Base-by-base conservation (phyloP, 345 rosid genomes). In the Geranium rotundifolium region DNA sequence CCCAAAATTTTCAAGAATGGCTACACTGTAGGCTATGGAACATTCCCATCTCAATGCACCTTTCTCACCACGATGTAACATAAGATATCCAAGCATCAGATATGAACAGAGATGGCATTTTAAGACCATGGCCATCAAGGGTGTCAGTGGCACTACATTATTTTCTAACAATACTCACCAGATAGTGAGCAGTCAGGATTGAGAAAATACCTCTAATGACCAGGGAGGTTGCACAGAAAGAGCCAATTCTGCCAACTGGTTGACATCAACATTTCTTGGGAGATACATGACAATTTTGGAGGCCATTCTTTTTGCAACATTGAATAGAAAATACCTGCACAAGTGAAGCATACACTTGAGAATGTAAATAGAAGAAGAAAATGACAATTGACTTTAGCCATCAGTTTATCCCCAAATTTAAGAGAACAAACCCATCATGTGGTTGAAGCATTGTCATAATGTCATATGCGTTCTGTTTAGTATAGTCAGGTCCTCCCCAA, bases 401-500 rank as follows among this genome's bases (percentile, higher is more conserved):
- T 41, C 7, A 4, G 50, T 56, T 34, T 57, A 31, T 18, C 59
- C 8, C 19, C 5, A 0, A 19, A 46, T 13, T 17, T 15, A 63
- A 34, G 65, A 56, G 17, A 13, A 61, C 9, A 66, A 77, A 93
- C 97, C 97, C 99, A 64, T 93, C 87, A 74, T 31, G 81, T 19
- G 96, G 99, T 79, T 78, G 81, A 59, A 93, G 85, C 99, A 90
- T 88, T 31, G 88, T 89, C 77, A 67, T 84, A 63, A 88, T 76
- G 78, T 87, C 74, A 64, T 90, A 93, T 20, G 69, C 79, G 72
- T 72, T 62, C 12, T 71, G 87, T 85, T 80, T 88, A 19, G 77
- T 58, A 68, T 93, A 93, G 68, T 81, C 85, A 72, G 97, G 99
- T 52, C 97, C 97, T 4, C 99, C 99, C 96, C 99, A 90, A 7